Base-by-base conservation (phyloP, 2,329 filamentous ascomycete genomes). In the Clonostachys rhizophaga region DNA sequence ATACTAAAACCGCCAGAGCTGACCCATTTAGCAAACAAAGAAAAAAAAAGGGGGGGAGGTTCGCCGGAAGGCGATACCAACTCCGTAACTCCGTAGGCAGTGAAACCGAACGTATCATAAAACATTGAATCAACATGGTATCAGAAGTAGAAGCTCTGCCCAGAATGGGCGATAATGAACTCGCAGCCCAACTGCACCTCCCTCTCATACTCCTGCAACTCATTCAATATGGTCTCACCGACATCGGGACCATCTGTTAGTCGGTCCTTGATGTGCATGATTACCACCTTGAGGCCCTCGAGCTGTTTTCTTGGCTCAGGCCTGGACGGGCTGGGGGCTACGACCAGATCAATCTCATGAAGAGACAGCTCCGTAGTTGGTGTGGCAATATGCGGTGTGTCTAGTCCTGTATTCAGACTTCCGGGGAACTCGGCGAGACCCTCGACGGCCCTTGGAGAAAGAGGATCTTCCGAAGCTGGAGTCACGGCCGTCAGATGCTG, bases 261-360 rank as follows among this genome's bases (percentile, higher is more conserved):
- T 18, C 79, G 86, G 54, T 97, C 92, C 64, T 99, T 99, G 59
- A 97, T 81, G 61, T 99, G 94, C 36, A 97, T 97, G 47, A 97
- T 82, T 44, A 96, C 84, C 2, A 99, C 74, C 52, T 83, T 87
- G 30, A 97, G 62, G 0, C 90, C 91, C 45, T 75, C 71, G 5
- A 99, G 72, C 7, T 84, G 83, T 59, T 60, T 49, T 6, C 50
- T 55, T n/a, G 59, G 39, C 3, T 59, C 51, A 16, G 49, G 53
- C 34, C 47, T 54, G 11, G 47, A 51, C 9, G 42, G 42, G 42
- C 42, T 43, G 17, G 34, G 18, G 10, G 42, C 18, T 30, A 30
- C 24, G 3, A 30, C 24, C 14, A 46, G 42, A 20, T 47, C 24
- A 5, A 59, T 48, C 4, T 73, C 71, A 6, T 56, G 59, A 4